Base-by-base conservation (phyloP, 176 grass and related monocot genomes). In the Oryza officinalis region DNA sequence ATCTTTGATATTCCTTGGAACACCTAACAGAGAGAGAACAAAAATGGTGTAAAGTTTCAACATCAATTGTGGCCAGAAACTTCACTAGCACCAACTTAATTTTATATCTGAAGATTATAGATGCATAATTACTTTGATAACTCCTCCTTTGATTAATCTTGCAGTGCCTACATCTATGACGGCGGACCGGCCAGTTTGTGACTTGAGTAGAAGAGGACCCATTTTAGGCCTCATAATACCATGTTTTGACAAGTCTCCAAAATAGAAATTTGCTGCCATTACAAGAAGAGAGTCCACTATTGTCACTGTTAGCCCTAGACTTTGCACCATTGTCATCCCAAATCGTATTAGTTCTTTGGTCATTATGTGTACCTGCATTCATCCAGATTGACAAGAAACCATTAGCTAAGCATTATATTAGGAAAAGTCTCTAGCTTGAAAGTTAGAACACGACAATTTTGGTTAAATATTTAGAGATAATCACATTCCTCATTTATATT, bases 221-320 rank as follows among this genome's bases (percentile, higher is more conserved):
- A 60, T 12, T 13, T 46, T 80, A 2, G 91, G 87, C 31, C 73
- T 90, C 27, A 73, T 32, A 8, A 90, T 93, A 45, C 91, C 91
- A 38, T 90, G 66, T 77, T 25, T 85, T 10, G 87, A 82, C 11
- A 93, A 54, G 63, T 93, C 84, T 22, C 91, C 91, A 72, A 77
- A 87, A 26, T n/a, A 49, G 10, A 90, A 18, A 6, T 81, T 72
- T 35, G 84, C 81, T 28, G 35, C 31, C 17, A 33, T 57, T 5
- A 76, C 27, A 23, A 87, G 50, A 35, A 90, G 10, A 22, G 5
- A 1, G 35, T 93, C 91, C 2, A 90, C 87, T 9, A 74, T 5
- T 9, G 10, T 22, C 15, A 79, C 5, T 2, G 91, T 87, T 7
- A 93, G 17, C 22, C 43, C 43, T 44, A 44, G 43, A 11, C 54